These are phyloP conservation scores for Wallacemonas sp. DNA, from an alignment of 208 protist species.

Conservation along the genomic window DNA sequence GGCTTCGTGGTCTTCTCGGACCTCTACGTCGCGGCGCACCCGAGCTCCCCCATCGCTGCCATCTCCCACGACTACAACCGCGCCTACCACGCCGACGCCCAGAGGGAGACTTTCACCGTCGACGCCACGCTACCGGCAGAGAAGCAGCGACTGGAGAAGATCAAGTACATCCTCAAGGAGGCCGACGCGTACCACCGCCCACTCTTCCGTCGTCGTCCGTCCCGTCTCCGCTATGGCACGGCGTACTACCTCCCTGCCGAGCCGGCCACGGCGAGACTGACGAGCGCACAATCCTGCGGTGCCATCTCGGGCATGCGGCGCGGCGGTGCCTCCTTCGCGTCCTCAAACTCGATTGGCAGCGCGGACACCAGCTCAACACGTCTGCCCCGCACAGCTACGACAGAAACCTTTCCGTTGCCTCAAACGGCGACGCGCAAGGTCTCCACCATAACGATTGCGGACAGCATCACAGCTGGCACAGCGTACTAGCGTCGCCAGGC, in stretches of 20 bases:
- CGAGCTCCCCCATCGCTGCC: slow-evolving; percentile 16
- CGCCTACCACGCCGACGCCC: slow-evolving; percentile 5
- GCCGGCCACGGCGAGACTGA: not conserved
- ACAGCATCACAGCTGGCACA: not conserved
- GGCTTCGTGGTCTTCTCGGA: slow-evolving; percentile 33
- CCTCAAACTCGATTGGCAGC: not conserved
- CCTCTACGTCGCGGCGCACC: slow-evolving; percentile 25
- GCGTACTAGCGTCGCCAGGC: not conserved
- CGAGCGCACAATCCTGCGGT: not conserved
- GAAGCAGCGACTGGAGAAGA: slow-evolving; percentile 24
- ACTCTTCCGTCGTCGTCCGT: slow-evolving; percentile 26
- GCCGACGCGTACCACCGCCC: slow-evolving; percentile 25
- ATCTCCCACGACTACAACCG: slow-evolving; percentile 24
- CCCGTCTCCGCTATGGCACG: slow-evolving; percentile 21
- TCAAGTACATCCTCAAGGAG: slow-evolving; percentile 27
- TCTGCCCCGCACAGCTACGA: not conserved
- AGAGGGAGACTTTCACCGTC: not conserved
- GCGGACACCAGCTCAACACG: not conserved
- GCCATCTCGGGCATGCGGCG: too few relatives aligned
- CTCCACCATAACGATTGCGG: not conserved
- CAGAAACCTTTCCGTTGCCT: not conserved
- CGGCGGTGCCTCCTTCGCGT: not conserved
- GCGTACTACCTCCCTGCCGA: slow-evolving; percentile 19
- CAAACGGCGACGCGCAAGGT: not conserved
- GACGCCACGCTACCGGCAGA: slow-evolving; percentile 14